Evolutionary conservation across 345 rosid species (phyloP), one percentile per base, ranked within the genome.

Genomic region (Trapa bicornis): DNA sequence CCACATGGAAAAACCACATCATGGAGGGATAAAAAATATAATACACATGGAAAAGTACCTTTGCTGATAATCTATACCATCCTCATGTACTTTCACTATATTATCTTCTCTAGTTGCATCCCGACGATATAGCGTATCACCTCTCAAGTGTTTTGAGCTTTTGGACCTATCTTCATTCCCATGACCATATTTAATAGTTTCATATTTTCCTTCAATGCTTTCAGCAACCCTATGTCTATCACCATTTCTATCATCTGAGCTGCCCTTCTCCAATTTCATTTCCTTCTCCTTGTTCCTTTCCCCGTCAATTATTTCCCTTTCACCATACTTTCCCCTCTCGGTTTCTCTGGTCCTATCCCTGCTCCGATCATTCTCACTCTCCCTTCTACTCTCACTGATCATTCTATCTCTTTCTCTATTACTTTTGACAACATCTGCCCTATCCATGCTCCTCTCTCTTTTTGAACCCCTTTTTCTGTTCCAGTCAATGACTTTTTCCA

Each of bases 141-240:
- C 83, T 54, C 72, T 73, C 2, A 45, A 74, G 74, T 70, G 66
- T 71, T 72, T 78, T 67, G 73, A 74, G 66, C 58, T 71, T 63
- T 63, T 72, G 66, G 80, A 67, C 75, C 69, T 82, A 58, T 77
- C 76, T 47, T 75, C 70, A 66, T 71, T 60, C 50, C 68, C 45
- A 64, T 71, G 62, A 65, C 67, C 71, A 74, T 69, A 72, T 47
- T 80, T 74, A 48, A 38, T 37, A 73, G 42, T 71, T 70, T n/a
- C 75, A 74, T 69, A 67, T 69, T 73, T 80, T 66, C 74, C 76
- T 71, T 66, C 77, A 41, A 69, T 77, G 13, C 73, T 66, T 71
- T 84, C 80, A 53, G 67, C 47, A 65, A 77, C 86, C 78, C 82
- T 78, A 68, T 58, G 80, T 71, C 66, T 80, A 29, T 74, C 86